Base-by-base conservation (phyloP, 176 grass and related monocot species). In the Bolboschoenus planiculmis region DNA sequence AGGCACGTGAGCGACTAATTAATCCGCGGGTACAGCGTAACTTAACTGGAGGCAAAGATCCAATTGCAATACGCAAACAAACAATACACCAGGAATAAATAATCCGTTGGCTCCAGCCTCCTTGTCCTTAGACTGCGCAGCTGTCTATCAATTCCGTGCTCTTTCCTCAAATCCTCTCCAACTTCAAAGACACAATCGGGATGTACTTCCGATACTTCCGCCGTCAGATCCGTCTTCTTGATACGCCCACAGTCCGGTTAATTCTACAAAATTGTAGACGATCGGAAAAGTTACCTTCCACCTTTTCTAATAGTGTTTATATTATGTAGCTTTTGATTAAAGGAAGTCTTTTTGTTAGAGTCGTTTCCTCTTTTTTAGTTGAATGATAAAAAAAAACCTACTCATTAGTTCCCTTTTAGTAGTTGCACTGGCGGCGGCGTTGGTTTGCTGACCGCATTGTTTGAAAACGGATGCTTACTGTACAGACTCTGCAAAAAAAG, bases 51-150 rank as follows among this genome's bases (percentile, higher is more conserved):
- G 16, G 16, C 35, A 70, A 56, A 3, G n/a, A n/a, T n/a, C n/a
- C n/a, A n/a, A n/a, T n/a, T n/a, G n/a, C 21, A 56, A 40, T n/a
- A 40, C 23, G 16, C 10, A 40, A 20, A 70, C 65, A 70, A 70
- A 36, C n/a, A 40, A 0, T 5, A 40, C 18, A 70, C 65, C 65
- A 70, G 33, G 30, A 65, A 2, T 5, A n/a, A 68, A 7, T 4
- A 72, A 46, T 72, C 67, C 39, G 18, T 72, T 72, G 37, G 67
- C 67, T 72, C 64, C 18, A 68, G 34, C 35, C 64, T 68, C 39
- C 37, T 26, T 71, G 37, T n/a, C n/a, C n/a, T n/a, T n/a, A n/a
- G n/a, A 43, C 36, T 35, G 37, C 67, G 37, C 20, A 72, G 37
- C n/a, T 72, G 67, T 43, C 36, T 14, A 8, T 56, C 18, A 20